Evolutionary conservation across 805 yeast genomes (phyloP), one percentile per base, ranked within the genome.

Genomic region (Ogataea methylovora): DNA sequence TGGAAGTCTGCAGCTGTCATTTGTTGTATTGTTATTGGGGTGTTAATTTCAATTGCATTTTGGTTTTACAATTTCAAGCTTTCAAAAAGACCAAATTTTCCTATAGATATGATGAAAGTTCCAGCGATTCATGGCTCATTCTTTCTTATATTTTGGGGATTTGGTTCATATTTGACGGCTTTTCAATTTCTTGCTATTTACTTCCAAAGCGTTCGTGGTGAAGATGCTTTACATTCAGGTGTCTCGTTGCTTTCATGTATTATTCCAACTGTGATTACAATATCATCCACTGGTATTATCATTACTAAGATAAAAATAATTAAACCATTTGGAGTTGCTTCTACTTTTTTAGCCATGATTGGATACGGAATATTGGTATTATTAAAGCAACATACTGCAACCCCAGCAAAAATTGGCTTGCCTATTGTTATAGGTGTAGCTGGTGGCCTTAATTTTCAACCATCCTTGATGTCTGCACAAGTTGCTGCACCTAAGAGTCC

Each of bases 1-100:
- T 77, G 84, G 84, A 51, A 54, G 4, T 67, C 78, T 1, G 73
- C 71, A 13, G 67, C 71, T 4, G 69, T 71, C 4, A 67, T 77
- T 11, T 46, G 56, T 13, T 65, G 69, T 32, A 65, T 76, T 35
- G 54, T 70, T 5, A 23, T 75, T 21, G 75, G 78, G 10, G 69
- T 66, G 0, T 9, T 66, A 4, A 34, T 63, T 1, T 21, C 61
- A 6, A 43, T 61, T 13, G 45, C 35, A 0, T 71, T 71, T 33
- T 43, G 48, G 15, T 35, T 58, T 22, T 69, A 65, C 58, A 69
- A 68, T 42, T 67, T 67, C 44, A 41, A 32, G n/a, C 46, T 49
- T 27, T 63, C 77, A 0, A 52, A 51, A 17, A 49, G 58, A n/a
- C 79, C 79, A 4, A 57, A 73, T 32, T 58, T 76, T 29, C 63